phyloP scores from a whole-genome alignment of 2,329 filamentous ascomycete species.

The Ophiocordyceps camponoti-saundersi region DNA sequence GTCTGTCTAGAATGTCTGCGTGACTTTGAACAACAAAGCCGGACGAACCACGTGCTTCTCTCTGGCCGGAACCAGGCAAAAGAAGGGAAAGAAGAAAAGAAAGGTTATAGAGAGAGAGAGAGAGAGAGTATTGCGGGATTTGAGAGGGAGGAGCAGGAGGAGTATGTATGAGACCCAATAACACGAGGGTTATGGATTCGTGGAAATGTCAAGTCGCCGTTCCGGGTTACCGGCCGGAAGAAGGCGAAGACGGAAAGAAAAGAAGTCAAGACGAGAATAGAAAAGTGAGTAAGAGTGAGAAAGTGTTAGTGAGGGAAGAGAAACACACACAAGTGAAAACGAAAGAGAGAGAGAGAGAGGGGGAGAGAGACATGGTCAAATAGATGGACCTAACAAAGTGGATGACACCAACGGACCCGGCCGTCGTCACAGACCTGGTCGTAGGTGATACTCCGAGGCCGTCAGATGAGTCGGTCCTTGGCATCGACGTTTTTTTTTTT shows the following conservation, averaged over 20 bases:
- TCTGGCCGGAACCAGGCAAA: too few relatives aligned
- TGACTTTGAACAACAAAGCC: too few relatives aligned
- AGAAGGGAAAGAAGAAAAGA: neutral
- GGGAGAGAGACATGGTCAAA: neutral
- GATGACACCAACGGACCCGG: neutral
- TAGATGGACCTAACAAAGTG: neutral
- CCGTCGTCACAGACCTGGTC: constrained; percentile 1
- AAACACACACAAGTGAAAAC: neutral
- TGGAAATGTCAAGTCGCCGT: neutral
- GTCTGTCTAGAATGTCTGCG: too few relatives aligned
- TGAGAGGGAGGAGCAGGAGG: neutral
- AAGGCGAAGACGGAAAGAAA: neutral
- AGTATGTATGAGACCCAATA: too few relatives aligned
- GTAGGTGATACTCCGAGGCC: constrained; percentile 3
- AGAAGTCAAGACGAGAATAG: neutral
- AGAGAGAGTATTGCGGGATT: neutral
- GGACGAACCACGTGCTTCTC: too few relatives aligned
- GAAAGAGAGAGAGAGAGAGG: neutral
- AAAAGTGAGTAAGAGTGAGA: neutral
- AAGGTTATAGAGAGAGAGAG: neutral
- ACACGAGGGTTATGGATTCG: too few relatives aligned
- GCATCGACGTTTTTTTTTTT: neutral
- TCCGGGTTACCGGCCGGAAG: neutral
- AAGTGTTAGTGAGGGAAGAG: neutral
- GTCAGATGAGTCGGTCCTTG: neutral